Percentiles rank a stretch among this genome's conserved stretches.
Conservation (phyloP, 2,329 filamentous ascomycete genomes). For the Tolypocladium pustulatum region DNA sequence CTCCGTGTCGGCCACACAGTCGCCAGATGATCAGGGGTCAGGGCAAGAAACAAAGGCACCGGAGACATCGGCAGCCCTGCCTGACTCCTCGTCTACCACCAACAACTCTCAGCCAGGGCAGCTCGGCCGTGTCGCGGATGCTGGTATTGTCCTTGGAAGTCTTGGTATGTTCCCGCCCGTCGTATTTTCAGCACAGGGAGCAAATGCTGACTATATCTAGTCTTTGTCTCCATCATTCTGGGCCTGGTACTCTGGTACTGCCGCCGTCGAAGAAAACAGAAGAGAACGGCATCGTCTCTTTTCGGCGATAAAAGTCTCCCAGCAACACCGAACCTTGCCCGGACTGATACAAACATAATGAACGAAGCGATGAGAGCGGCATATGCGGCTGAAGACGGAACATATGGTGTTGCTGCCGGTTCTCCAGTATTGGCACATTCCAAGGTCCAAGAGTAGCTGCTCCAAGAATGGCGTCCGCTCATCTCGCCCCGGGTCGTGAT, state of each 20-base stretch:
- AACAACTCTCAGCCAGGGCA: background rate
- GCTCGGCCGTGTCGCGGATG: background rate
- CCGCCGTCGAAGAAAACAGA: background rate
- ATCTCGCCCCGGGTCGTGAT: background rate
- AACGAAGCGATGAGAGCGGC: background rate
- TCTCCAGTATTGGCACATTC: too few species aligned
- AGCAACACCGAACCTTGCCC: background rate
- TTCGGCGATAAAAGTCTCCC: background rate
- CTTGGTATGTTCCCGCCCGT: background rate
- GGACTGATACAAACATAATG: background rate
- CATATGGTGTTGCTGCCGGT: background rate
- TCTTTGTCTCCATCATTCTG: background rate
- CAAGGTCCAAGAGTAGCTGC: background rate
- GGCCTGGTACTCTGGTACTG: background rate
- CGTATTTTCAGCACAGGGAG: too few species aligned
- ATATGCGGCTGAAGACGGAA: too few species aligned
- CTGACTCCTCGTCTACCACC: background rate
- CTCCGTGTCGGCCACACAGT: background rate
- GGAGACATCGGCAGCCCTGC: background rate
- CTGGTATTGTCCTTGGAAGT: background rate
- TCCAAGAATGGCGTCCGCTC: background rate
- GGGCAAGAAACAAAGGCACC: too few species aligned
- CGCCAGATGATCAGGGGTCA: background rate
- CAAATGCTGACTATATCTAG: background rate
- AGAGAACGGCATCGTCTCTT: background rate